A percentile compares a stretch with the other conserved stretches of the same genome.
phyloP scores from a whole-genome alignment of 768 basidiomycete species.

The Pilatotrama ljubarskyi region DNA sequence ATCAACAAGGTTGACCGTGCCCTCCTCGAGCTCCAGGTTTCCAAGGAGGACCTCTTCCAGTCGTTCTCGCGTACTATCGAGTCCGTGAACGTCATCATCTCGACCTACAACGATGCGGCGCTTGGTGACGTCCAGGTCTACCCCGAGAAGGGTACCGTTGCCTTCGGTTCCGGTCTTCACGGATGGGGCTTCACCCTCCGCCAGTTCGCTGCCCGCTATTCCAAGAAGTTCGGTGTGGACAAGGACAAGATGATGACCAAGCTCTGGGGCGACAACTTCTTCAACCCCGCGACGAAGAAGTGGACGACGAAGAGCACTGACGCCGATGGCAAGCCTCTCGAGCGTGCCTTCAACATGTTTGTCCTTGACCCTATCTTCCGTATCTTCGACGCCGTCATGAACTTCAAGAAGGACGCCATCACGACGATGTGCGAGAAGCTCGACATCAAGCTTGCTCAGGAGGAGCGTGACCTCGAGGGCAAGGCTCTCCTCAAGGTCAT shows the following conservation, averaged over 20 bases:
- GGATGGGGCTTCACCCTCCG: conserved; percentile 99
- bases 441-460: conserved; percentile 82
- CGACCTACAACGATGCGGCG: conserved; percentile 90
- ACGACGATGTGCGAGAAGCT: conserved; percentile 91
- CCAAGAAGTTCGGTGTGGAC: conserved; percentile 98
- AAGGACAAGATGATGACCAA: conserved; percentile 98
- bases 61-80: conserved; percentile 98
- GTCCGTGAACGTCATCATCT: conserved; percentile 97
- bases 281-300: conserved; percentile 95
- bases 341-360: conserved; percentile 98
- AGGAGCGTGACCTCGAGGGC: conserved; percentile 92
- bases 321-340: conserved; percentile 86
- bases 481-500: conserved; percentile 95
- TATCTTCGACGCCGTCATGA: conserved; percentile 98
- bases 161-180: conserved; percentile 98
- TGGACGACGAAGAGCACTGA: conserved; percentile 82
- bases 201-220: conserved; percentile 91
- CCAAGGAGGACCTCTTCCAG: conserved; percentile 96
- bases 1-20: conserved; percentile 99
- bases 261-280: conserved; percentile 99
- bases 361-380: conserved; percentile 99
- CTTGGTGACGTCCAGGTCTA: conserved; percentile 99
- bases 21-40: conserved; percentile 95
- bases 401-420: conserved; percentile 95
- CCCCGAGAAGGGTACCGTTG: conserved; percentile 97